Evolutionary conservation across 2,329 filamentous ascomycete species (phyloP), one percentile per base, ranked within the genome.

Genomic region (Dryadomyces quercus-mongolicae): DNA sequence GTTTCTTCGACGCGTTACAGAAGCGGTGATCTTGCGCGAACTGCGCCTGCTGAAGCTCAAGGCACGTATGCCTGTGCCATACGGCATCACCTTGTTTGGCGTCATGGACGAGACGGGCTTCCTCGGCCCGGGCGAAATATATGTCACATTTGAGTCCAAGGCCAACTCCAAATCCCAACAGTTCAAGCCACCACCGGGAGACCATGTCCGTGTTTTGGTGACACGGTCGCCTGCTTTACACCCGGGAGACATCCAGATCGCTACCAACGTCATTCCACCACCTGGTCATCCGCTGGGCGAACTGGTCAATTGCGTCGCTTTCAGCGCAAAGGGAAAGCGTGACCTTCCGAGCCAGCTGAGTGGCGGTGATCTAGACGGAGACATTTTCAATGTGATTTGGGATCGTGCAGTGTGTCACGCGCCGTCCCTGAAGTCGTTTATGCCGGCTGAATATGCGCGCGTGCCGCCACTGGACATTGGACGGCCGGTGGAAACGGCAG

Each of bases 351-450:
- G 86, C 57, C 78, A 85, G 65, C 72, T 95, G 0, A 85, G 85
- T 53, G 89, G 89, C 1, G 89, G 89, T 0, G 89, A 95, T 65
- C 74, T 95, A 0, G 88, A 93, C 59, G 89, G 89, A 0, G 90
- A 95, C 64, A 69, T 88, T 0, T 95, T 86, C 66, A 85, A 89
- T 59, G 69, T 94, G 51, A 86, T 94, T 49, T 93, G 80, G 74
- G 88, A 94, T 60, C 60, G 67, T 2, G 52, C 40, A 0, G 49
- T 63, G 3, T 56, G 61, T 0, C 63, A 66, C 0, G 72, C 82
- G 0, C 65, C 76, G 1, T 73, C 77, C 0, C 44, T 60, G 12
- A 21, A 15, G 0, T 71, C 68, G 0, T 80, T 73, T n/a, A 0
- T 3, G 1, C 80, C 89, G 0, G 88, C 88, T 0, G 80, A 89